A percentile compares a stretch with the other conserved stretches of the same genome.
phyloP scores from a whole-genome alignment of 2,329 filamentous ascomycete genomes.

The Stemphylium beticola region DNA sequence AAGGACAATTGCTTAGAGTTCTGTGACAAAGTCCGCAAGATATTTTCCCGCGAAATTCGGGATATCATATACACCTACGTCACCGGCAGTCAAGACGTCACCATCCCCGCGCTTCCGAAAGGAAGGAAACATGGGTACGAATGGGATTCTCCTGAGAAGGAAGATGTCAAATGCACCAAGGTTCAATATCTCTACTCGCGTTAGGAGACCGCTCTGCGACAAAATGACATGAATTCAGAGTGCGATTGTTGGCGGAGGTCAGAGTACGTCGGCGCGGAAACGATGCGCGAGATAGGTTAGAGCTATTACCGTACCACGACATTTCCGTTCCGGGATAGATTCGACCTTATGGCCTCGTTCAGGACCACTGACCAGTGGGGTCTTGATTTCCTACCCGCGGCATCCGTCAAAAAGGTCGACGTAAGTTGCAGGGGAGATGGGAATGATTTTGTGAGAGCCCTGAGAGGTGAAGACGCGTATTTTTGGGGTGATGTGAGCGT shows the following conservation, averaged over 20 bases:
- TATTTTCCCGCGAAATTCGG: conserved; percentile 6
- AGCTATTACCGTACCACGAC: neutral
- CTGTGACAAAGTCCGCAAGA: neutral
- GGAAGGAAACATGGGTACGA: too few relatives aligned
- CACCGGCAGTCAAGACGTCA: neutral
- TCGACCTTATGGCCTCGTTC: neutral
- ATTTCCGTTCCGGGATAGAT: neutral
- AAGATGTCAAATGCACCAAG: too few relatives aligned
- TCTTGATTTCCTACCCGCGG: neutral
- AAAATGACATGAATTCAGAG: too few relatives aligned
- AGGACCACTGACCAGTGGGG: neutral
- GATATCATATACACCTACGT: conserved; percentile 9
- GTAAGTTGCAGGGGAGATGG: neutral
- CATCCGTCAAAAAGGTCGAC: neutral
- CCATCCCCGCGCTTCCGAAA: neutral
- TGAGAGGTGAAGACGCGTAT: too few relatives aligned
- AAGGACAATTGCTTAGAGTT: neutral
- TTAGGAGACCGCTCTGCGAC: too few relatives aligned
- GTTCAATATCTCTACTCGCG: too few relatives aligned
- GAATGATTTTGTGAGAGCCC: neutral
- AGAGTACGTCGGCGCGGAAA: conserved; percentile 4
- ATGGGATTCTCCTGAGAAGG: too few relatives aligned
- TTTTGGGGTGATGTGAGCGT: too few relatives aligned
- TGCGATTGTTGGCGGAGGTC: too few relatives aligned
- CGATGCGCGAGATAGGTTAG: conserved; percentile 6